Evolutionary conservation across 2,329 filamentous ascomycete species (phyloP).

Genomic region (Hypoxylon sp.): DNA sequence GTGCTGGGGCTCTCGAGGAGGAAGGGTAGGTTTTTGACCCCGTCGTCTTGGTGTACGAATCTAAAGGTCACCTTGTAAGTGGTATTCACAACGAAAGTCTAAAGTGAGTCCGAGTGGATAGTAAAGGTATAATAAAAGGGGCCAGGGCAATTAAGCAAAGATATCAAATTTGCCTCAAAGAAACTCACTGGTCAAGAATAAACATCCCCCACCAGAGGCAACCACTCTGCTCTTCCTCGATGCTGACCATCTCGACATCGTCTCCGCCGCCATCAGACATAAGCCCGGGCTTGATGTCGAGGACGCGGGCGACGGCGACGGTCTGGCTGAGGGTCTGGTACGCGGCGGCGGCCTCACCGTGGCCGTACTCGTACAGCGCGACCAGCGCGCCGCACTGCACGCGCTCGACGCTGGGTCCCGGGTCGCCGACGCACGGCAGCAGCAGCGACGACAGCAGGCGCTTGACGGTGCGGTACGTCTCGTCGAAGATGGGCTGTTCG

Average conservation of each 20-base stretch:
- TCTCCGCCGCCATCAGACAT: conserved; percentile 48
- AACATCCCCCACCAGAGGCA: conserved; percentile 59
- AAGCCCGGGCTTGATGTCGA: conserved; percentile 55
- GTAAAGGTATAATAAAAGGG: neutral
- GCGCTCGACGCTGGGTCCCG: conserved; percentile 53
- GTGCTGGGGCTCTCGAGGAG: conserved; percentile 48
- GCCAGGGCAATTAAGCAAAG: neutral
- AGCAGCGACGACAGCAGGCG: conserved; percentile 53
- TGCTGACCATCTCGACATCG: conserved; percentile 39
- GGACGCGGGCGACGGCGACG: conserved; percentile 52
- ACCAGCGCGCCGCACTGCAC: conserved; percentile 57
- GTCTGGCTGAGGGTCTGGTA: conserved; percentile 58
- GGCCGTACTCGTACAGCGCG: conserved; percentile 59
- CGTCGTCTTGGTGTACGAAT: conserved; percentile 50
- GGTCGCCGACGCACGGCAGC: conserved; percentile 50
- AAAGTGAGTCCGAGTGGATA: neutral
- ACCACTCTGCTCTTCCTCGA: conserved; percentile 55
- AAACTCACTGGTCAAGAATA: conserved; percentile 57
- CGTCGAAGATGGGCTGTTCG: conserved; percentile 54
- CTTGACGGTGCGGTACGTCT: conserved; percentile 55
- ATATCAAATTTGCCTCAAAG: neutral
- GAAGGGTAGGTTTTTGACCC: conserved; percentile 47
- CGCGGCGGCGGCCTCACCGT: conserved; percentile 56
- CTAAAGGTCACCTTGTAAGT: conserved; percentile 32
- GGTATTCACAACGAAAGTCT: neutral